Conservation (phyloP, 192 early-diverging fungal genomes). For the Backusella morwellensis region DNA sequence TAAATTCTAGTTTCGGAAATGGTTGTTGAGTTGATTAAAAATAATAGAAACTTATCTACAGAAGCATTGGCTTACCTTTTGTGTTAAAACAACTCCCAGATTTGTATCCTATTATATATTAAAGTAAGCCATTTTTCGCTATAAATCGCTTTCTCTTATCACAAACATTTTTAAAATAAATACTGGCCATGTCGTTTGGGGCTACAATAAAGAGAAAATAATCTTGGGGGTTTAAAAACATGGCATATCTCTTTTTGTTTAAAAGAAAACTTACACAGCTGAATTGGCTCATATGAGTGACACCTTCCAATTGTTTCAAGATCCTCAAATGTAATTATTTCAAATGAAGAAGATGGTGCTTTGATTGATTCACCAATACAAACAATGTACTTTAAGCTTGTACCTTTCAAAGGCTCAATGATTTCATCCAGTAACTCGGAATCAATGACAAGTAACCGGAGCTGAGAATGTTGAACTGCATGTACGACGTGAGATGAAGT, state of each 20-base stretch:
- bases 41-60: not conserved
- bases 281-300: constrained; percentile 4
- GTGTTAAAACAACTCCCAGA: constrained; percentile 31
- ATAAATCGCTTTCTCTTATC: not conserved
- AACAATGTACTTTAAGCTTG: constrained; percentile 25
- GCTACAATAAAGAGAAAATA: not conserved
- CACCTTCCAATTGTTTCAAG: constrained; percentile 3
- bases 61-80: constrained; percentile 23
- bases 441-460: constrained; percentile 7
- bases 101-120: not conserved
- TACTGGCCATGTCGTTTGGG: constrained; percentile 29
- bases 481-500: constrained; percentile 19
- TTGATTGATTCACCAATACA: constrained; percentile 10
- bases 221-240: not conserved
- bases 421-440: not conserved
- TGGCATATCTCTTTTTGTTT: not conserved
- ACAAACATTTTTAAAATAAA: constrained; percentile 19
- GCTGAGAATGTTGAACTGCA: not conserved
- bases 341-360: not conserved
- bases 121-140: not conserved
- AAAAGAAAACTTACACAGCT: constrained; percentile 3
- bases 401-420: constrained; percentile 8
- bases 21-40: not conserved
- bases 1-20: not conserved
- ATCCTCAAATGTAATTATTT: constrained; percentile 21